phyloP scores from a whole-genome alignment of 176 grass and related monocot species.

The Oryza nivara region DNA sequence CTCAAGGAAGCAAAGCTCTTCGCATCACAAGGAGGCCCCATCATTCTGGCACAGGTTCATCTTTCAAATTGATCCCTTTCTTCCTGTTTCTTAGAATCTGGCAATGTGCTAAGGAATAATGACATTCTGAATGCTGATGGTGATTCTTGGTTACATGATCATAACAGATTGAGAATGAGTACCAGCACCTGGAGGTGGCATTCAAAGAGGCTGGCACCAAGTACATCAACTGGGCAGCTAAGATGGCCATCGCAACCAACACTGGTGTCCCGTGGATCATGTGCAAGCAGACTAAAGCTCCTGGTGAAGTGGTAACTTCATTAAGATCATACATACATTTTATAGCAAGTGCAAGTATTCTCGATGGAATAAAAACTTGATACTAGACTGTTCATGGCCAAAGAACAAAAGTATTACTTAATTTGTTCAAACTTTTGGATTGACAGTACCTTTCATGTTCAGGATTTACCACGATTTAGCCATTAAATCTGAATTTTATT shows the following conservation, averaged over 20 bases:
- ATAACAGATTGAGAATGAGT: slow-evolving; percentile 91
- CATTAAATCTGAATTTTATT: not conserved
- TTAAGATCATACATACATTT: slow-evolving; percentile 4
- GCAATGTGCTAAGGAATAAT: not conserved
- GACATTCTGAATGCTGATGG: not conserved
- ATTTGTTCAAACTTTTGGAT: not conserved
- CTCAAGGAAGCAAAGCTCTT: slow-evolving; percentile 85
- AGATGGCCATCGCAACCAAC: slow-evolving; percentile 52
- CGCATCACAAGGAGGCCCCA: slow-evolving; percentile 82
- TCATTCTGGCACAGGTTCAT: slow-evolving; percentile 84
- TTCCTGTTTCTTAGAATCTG: not conserved
- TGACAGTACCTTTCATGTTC: not conserved
- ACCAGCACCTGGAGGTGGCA: slow-evolving; percentile 52
- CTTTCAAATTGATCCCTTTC: not conserved
- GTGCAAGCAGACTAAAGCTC: slow-evolving; percentile 92
- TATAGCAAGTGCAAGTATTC: not conserved
- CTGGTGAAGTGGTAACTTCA: slow-evolving; percentile 65
- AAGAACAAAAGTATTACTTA: not conserved
- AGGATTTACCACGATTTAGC: not conserved
- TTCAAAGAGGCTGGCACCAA: slow-evolving; percentile 62
- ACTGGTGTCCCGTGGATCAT: slow-evolving; percentile 81
- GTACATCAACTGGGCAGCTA: slow-evolving; percentile 73
- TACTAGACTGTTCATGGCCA: not conserved
- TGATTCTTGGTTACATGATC: slow-evolving; percentile 1
- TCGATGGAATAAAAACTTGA: not conserved